These are phyloP conservation scores for Lasiodiplodia hormozganensis DNA, from an alignment of 2,329 filamentous ascomycete genomes.

Conservation along the genomic window DNA sequence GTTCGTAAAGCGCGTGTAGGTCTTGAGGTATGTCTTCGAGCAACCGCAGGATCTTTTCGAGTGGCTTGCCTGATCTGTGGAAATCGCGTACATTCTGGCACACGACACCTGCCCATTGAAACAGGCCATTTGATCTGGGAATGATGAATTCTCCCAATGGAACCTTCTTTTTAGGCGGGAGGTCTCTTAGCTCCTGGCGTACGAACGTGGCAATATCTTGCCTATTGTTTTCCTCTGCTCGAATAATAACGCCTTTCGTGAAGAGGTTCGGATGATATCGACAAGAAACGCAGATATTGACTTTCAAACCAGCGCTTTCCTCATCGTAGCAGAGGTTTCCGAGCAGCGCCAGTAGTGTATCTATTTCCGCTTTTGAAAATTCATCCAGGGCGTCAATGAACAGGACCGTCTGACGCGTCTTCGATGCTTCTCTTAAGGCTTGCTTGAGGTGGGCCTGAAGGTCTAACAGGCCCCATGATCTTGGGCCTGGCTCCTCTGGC, in stretches of 20 bases:
- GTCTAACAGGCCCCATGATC: background rate
- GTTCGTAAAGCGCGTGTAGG: background rate
- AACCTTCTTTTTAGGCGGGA: background rate
- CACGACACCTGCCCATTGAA: background rate
- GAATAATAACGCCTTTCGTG: background rate
- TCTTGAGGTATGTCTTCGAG: background rate
- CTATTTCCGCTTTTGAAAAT: background rate
- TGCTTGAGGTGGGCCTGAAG: background rate
- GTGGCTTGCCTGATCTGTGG: background rate
- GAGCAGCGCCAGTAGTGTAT: background rate
- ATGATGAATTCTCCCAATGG: background rate
- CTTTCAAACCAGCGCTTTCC: background rate
- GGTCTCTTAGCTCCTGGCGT: background rate
- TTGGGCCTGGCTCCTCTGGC: background rate
- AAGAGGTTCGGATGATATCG: background rate
- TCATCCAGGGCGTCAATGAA: constrained; percentile 16
- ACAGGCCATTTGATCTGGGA: background rate
- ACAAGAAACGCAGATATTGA: constrained; percentile 8
- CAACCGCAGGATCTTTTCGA: background rate
- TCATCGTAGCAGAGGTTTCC: background rate
- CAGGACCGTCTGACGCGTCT: background rate
- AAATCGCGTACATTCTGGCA: background rate
- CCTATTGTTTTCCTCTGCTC: background rate
- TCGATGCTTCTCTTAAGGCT: background rate
- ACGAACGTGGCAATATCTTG: background rate